Base-by-base conservation (phyloP, 2,329 filamentous ascomycete species). In the Diaporthe sp. region DNA sequence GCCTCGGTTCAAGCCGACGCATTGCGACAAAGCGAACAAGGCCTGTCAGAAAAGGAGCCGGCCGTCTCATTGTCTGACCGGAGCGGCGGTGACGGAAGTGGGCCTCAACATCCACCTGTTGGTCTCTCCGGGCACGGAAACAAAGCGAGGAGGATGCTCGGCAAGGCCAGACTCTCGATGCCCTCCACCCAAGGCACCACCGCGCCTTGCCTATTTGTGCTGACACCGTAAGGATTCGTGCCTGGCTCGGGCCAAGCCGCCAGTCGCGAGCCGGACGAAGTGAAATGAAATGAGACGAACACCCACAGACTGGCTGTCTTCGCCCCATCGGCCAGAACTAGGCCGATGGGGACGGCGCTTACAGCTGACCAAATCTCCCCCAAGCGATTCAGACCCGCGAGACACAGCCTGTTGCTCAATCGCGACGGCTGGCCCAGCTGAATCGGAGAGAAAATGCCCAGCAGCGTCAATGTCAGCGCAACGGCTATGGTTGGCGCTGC, bases 141-240 rank as follows among this genome's bases (percentile, higher is more conserved):
- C 71, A 72, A 51, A 62, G 70, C 70, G 70, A 72, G 70, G 46
- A 69, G 65, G 49, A 69, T 53, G 46, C 62, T 68, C 62, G 62
- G 44, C 31, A 51, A 37, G 39, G 12, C n/a, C 37, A 44, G 39
- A 46, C n/a, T 44, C 59, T 44, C 59, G 59, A 19, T 44, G 59
- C 39, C 39, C n/a, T 62, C 59, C 59, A 62, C 61, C 61, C 25
- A 67, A 12, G n/a, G 25, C 39, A 71, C 19, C 25, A 46, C 28
- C 25, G 19, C 68, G 25, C 71, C 61, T 61, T 65, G 71, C 71
- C 58, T 53, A 73, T 55, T 39, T 28, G 46, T 46, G 44, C 34
- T 46, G 58, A 46, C 51, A 53, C 10, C 25, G 25, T 46, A 2
- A 44, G 37, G 58, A 31, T 51, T 65, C 15, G 39, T 46, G 58